Evolutionary conservation across 73 alveolate genomes (phyloP).

Genomic region (Paramecium pentaurelia): DNA sequence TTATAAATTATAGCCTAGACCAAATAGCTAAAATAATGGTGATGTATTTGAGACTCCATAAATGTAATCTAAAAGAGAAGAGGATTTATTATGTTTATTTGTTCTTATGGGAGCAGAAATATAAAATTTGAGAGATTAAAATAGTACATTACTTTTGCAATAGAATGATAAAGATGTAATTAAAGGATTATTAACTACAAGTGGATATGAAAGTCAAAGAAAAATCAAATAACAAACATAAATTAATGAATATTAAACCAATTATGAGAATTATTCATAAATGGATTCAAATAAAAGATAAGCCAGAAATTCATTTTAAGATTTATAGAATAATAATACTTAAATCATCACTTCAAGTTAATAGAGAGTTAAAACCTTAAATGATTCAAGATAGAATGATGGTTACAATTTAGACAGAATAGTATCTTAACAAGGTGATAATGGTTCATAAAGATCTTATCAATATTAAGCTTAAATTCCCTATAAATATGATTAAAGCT

Average conservation of each 20-base stretch:
- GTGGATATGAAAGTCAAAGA: no score
- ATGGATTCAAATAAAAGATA: no score
- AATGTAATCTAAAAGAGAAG: neutral
- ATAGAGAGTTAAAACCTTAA: no score
- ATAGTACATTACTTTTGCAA: neutral
- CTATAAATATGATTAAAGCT: neutral
- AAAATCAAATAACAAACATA: no score
- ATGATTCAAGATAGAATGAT: neutral
- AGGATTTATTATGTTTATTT: neutral
- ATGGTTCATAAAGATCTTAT: neutral
- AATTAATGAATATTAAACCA: no score
- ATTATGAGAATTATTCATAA: no score
- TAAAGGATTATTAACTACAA: neutral
- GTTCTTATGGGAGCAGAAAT: conserved; percentile 7
- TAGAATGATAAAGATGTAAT: neutral
- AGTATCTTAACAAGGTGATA: neutral
- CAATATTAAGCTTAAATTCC: neutral
- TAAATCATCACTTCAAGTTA: no score
- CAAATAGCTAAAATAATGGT: no score
- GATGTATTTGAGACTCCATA: no score
- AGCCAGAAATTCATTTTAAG: no score
- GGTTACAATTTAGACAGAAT: neutral
- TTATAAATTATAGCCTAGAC: no score
- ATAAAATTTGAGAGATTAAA: neutral
- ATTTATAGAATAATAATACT: no score